phyloP scores from a whole-genome alignment of 495 filamentous ascomycete genomes.

The Annulohypoxylon moriforme region DNA sequence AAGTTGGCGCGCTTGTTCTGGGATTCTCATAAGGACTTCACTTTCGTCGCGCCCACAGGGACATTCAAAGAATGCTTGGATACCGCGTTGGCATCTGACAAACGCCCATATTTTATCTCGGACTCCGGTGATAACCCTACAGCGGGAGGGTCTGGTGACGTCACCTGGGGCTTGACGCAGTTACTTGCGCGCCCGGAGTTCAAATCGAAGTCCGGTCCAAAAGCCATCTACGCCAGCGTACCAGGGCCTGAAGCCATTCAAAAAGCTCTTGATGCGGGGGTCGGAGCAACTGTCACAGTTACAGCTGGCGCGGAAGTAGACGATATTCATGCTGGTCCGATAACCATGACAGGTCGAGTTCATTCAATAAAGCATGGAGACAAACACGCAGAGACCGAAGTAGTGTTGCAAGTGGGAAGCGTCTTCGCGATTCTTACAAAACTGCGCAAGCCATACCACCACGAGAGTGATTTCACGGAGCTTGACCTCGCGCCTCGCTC shows the following conservation, averaged over 20 bases:
- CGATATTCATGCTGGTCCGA: constrained; percentile 60
- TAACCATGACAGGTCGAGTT: constrained; percentile 65
- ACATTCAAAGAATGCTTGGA: constrained; percentile 63
- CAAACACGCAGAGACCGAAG: constrained; percentile 59
- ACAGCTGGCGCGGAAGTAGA: constrained; percentile 68
- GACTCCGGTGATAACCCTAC: constrained; percentile 70
- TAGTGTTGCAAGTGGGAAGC: constrained; percentile 64
- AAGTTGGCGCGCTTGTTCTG: constrained; percentile 63
- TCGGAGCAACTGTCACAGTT: constrained; percentile 64
- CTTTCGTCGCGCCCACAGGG: constrained; percentile 66
- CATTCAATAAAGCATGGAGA: constrained; percentile 67
- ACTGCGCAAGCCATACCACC: constrained; percentile 68
- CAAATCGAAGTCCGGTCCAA: constrained; percentile 51
- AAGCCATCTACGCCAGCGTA: constrained; percentile 67
- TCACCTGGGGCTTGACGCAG: constrained; percentile 64
- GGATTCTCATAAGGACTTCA: constrained; percentile 60
- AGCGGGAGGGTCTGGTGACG: constrained; percentile 66
- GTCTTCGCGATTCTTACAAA: constrained; percentile 67
- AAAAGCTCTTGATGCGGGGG: constrained; percentile 58
- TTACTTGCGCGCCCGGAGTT: constrained; percentile 63
- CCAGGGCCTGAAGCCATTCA: constrained; percentile 62
- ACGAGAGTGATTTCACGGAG: constrained; percentile 65
- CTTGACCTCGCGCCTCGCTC: constrained; percentile 60
- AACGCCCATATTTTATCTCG: constrained; percentile 68
- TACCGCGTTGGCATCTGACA: constrained; percentile 55